A percentile compares a stretch with the other conserved stretches of the same genome.
Conservation (phyloP, 352 stramenopile species). For the Phytophthora ramorum region DNA sequence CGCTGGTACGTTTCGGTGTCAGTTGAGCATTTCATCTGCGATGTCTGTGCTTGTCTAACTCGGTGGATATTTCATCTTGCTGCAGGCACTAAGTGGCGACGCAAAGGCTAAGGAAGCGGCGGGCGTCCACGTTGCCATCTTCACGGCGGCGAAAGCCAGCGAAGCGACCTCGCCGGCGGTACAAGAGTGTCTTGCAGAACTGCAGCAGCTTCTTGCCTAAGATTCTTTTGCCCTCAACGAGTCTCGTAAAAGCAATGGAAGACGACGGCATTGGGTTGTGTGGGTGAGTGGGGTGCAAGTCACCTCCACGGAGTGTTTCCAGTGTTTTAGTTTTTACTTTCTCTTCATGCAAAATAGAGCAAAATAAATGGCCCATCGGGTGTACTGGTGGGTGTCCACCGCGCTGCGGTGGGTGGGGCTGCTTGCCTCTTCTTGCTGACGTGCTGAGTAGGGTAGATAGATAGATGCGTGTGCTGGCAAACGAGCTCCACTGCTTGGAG, state of each 20-base stretch:
- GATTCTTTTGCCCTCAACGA: slow-evolving; percentile 1
- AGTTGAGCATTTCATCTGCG: not conserved
- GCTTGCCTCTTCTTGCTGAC: slow-evolving; percentile 31
- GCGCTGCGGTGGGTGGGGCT: slow-evolving; percentile 22
- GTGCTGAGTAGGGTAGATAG: slow-evolving; percentile 13
- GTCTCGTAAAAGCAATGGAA: slow-evolving; percentile 16
- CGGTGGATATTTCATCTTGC: not conserved
- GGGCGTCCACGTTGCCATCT: slow-evolving; percentile 58
- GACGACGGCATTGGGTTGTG: not conserved
- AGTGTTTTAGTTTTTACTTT: slow-evolving; percentile 39
- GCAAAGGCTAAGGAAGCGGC: slow-evolving; percentile 56
- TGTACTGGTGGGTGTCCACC: slow-evolving; percentile 13
- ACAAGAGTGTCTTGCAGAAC: slow-evolving; percentile 65
- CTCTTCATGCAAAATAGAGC: slow-evolving; percentile 37
- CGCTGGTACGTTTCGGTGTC: slow-evolving; percentile 56
- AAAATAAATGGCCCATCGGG: slow-evolving; percentile 42
- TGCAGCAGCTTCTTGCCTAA: slow-evolving; percentile 45
- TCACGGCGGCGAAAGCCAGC: slow-evolving; percentile 54
- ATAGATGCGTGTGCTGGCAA: slow-evolving; percentile 19
- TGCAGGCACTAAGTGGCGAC: slow-evolving; percentile 49
- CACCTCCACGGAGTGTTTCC: slow-evolving; percentile 21
- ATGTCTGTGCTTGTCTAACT: not conserved
- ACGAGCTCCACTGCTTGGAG: slow-evolving; percentile 27
- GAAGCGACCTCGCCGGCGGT: slow-evolving; percentile 50
- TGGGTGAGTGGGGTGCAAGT: slow-evolving; percentile 21